Percentiles rank a stretch among this genome's conserved stretches.
phyloP scores from a whole-genome alignment of 495 filamentous ascomycete genomes.

The Aspergillus bertholletiae region DNA sequence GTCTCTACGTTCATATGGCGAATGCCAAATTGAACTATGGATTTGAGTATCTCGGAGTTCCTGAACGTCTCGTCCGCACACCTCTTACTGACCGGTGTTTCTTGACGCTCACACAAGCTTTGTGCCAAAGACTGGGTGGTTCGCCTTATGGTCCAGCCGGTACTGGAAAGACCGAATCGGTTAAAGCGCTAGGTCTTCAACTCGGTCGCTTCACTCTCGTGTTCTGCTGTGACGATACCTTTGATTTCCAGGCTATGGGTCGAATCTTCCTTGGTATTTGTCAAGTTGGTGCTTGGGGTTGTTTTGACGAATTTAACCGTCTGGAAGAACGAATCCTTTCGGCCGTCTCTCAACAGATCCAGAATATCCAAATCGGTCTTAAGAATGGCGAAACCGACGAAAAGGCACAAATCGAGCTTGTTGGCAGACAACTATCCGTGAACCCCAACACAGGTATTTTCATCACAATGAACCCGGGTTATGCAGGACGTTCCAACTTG shows the following conservation, averaged over 20 bases:
- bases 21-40: slow-evolving; percentile 94
- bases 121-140: slow-evolving; percentile 91
- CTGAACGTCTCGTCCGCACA: slow-evolving; percentile 91
- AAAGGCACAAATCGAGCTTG: slow-evolving; percentile 85
- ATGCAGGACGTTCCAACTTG: slow-evolving; percentile 94
- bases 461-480: slow-evolving; percentile 99
- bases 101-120: slow-evolving; percentile 91
- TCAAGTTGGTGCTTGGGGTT: slow-evolving; percentile 98
- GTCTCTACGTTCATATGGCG: slow-evolving; percentile 91
- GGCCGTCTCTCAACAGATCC: slow-evolving; percentile 96
- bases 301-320: slow-evolving; percentile 99
- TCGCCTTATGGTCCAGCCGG: slow-evolving; percentile 97
- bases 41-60: slow-evolving; percentile 95
- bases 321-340: slow-evolving; percentile 95
- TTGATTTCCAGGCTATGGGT: slow-evolving; percentile 99
- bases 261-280: slow-evolving; percentile 99
- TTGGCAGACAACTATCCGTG: slow-evolving; percentile 82
- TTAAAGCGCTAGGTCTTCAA: slow-evolving; percentile 95
- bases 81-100: slow-evolving; percentile 97
- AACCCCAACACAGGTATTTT: slow-evolving; percentile 95
- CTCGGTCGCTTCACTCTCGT: slow-evolving; percentile 96
- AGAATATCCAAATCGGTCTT: slow-evolving; percentile 96
- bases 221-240: slow-evolving; percentile 98
- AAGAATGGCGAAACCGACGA: slow-evolving; percentile 73
- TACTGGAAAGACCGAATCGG: slow-evolving; percentile 99